Evolutionary conservation across 805 yeast genomes (phyloP), one percentile per base, ranked within the genome.

Genomic region (Yamadazyma philogaea): DNA sequence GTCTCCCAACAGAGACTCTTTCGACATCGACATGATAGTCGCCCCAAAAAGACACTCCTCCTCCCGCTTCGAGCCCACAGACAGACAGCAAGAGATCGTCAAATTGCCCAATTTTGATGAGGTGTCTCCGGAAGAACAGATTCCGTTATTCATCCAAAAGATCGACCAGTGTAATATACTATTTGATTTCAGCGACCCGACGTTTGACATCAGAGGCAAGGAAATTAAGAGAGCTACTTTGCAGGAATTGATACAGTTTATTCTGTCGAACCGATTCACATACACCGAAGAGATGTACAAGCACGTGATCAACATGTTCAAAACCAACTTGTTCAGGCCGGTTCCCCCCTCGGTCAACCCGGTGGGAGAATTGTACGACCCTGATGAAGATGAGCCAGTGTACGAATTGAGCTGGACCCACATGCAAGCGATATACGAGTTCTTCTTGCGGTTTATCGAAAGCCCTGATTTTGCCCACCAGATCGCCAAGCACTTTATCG

Each of bases 271-370:
- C 50, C 76, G 96, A 53, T 82, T 91, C 64, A 78, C 84, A 20
- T 87, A 85, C 61, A 85, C 96, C 15, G 96, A 89, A 48, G 93
- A 84, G 52, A 86, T 91, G 84, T 93, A 93, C 63, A 76, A 75
- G 40, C 87, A 84, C 55, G 95, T 91, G 43, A 89, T 90, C 32
- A 77, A 77, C 17, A 91, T 93, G 97, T 93, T 90, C 65, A 83
- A 81, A 55, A 78, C 76, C 45, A 93, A 93, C 64, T 74, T 93
- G 43, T 90, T 93, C 64, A 79, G 99, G 57, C 96, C 98, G 24
- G 88, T 93, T 37, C 98, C 99, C 3, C 99, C 99, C 1, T 97
- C 98, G 1, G 96, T 90, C 28, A 93, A 93, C 61, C 98, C 98
- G 4, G 78, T 90, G 35, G 99, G 99, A 30, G 99, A 93, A 51